Evolutionary conservation across 345 rosid genomes (phyloP).

Genomic region (Triadica sebifera): DNA sequence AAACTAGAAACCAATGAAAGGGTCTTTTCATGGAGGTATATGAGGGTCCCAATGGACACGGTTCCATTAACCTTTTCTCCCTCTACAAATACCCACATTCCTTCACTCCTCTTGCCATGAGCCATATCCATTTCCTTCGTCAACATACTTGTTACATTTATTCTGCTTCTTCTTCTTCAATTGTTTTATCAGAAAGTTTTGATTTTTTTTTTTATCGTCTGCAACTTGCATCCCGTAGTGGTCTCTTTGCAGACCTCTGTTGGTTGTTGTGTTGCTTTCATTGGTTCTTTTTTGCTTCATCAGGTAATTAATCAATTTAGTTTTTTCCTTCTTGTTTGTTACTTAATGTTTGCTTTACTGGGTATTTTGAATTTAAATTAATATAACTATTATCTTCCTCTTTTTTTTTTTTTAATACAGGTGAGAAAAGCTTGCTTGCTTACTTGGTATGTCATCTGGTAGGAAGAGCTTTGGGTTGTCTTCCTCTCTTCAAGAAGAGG

Average conservation of each 20-base stretch:
- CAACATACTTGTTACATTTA: neutral
- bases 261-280: constrained; percentile 35
- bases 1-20: constrained; percentile 26
- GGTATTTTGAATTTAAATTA: neutral
- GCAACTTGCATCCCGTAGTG: constrained; percentile 48
- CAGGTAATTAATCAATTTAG: neutral
- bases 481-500: constrained; percentile 27
- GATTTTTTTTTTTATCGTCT: constrained; percentile 44
- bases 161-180: neutral
- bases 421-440: constrained; percentile 50
- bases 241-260: constrained; percentile 43
- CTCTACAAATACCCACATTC: constrained; percentile 46
- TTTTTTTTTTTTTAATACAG: constrained; percentile 26
- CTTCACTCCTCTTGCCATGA: constrained; percentile 34
- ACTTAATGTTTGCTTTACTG: neutral
- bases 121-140: constrained; percentile 9
- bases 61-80: constrained; percentile 42
- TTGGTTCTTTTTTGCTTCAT: neutral
- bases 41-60: constrained; percentile 62
- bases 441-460: constrained; percentile 28
- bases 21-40: constrained; percentile 41
- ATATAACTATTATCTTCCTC: too few relatives aligned
- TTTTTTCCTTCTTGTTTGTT: too few relatives aligned
- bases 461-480: constrained; percentile 23
- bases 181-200: constrained; percentile 22